Conservation (phyloP, 2,329 filamentous ascomycete species). For the Scytalidium lignicola region DNA sequence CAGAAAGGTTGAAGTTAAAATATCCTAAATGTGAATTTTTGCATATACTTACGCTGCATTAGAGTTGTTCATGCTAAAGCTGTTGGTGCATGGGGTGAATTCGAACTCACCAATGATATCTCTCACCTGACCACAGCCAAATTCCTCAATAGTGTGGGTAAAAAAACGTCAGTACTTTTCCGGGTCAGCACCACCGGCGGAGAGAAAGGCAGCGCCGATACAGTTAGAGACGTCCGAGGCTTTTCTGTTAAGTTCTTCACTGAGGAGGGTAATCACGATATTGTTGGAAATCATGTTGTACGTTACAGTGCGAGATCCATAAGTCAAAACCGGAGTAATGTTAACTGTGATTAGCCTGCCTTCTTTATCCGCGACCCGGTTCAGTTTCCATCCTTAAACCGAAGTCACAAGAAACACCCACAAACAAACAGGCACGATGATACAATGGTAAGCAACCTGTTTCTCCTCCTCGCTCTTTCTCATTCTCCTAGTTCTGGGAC, state of each 20-base stretch:
- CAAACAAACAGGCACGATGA: constrained; percentile 29
- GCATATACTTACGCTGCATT: no score
- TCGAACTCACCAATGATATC: constrained; percentile 56
- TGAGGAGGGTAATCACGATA: constrained; percentile 44
- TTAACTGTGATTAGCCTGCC: constrained; percentile 25
- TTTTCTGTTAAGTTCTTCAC: constrained; percentile 47
- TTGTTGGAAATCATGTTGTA: constrained; percentile 35
- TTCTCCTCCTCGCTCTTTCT: not conserved
- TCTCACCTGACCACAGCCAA: constrained; percentile 49
- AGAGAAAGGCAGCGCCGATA: constrained; percentile 42
- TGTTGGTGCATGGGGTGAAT: constrained; percentile 42
- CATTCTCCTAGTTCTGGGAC: constrained; percentile 6
- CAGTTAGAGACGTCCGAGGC: constrained; percentile 42
- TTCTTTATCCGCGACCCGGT: constrained; percentile 43
- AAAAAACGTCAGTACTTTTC: constrained; percentile 44
- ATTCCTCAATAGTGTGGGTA: constrained; percentile 48
- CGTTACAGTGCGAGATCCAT: not conserved
- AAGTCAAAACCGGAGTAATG: no score
- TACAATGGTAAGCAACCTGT: constrained; percentile 27
- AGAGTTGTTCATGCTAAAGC: constrained; percentile 59
- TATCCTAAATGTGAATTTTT: constrained; percentile 8
- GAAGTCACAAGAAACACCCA: constrained; percentile 37
- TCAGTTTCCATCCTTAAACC: constrained; percentile 40
- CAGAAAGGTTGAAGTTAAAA: constrained; percentile 39
- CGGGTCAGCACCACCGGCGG: constrained; percentile 42